A percentile compares a stretch with the other conserved stretches of the same genome.
phyloP scores from a whole-genome alignment of 768 basidiomycete genomes.

The Collybiopsis confluens region DNA sequence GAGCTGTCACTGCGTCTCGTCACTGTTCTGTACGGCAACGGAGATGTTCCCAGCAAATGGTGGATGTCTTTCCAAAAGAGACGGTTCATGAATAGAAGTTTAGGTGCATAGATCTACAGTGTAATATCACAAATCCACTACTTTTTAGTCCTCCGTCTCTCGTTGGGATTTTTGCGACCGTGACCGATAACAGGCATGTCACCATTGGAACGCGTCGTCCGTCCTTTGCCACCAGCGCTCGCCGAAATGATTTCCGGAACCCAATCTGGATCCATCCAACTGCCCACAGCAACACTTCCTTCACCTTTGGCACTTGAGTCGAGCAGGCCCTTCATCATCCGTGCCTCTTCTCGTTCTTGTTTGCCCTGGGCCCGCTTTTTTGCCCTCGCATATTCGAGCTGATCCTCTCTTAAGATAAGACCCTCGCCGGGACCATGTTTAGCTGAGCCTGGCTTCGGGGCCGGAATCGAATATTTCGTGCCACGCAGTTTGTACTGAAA shows the following conservation, averaged over 20 bases:
- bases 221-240: conserved; percentile 68
- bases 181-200: conserved; percentile 83
- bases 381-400: conserved; percentile 80
- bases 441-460: conserved; percentile 83
- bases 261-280: conserved; percentile 98
- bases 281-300: conserved; percentile 53
- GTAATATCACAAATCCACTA: conserved; percentile 9
- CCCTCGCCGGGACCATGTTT: conserved; percentile 81
- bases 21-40: conserved; percentile 88
- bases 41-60: conserved; percentile 97
- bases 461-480: conserved; percentile 88
- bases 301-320: conserved; percentile 42
- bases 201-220: conserved; percentile 48
- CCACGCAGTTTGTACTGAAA: conserved; percentile 93
- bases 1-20: conserved; percentile 85
- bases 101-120: conserved; percentile 54
- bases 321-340: conserved; percentile 61
- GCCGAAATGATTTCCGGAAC: conserved; percentile 73
- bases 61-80: conserved; percentile 99
- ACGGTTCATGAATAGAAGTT: conserved; percentile 90
- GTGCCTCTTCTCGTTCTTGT: conserved; percentile 72
- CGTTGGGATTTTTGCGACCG: conserved; percentile 89
- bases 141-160: conserved; percentile 59
- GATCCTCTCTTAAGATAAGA: conserved; percentile 90
- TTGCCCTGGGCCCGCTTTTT: conserved; percentile 73